A percentile compares a stretch with the other conserved stretches of the same genome.
These are phyloP conservation scores for Pulveroboletus sp. DNA, from an alignment of 768 basidiomycete genomes.

Conservation along the genomic window DNA sequence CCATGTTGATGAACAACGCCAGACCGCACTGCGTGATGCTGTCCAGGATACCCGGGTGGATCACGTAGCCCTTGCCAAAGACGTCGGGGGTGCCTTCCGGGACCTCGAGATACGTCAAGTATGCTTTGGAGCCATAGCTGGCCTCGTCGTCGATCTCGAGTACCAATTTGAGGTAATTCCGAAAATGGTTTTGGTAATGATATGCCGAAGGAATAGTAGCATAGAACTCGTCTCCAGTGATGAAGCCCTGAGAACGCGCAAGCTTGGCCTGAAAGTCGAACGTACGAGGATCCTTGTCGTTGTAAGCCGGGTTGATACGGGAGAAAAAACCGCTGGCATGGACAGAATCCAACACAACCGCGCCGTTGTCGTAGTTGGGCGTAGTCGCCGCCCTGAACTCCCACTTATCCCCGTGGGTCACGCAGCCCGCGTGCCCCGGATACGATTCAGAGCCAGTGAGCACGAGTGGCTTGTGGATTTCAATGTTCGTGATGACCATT, in stretches of 20 bases:
- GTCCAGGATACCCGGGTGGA: constrained; percentile 34
- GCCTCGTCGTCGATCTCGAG: constrained; percentile 27
- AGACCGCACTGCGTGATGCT: constrained; percentile 32
- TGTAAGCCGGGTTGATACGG: constrained; percentile 24
- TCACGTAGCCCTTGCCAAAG: constrained; percentile 28
- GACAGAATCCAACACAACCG: constrained; percentile 28
- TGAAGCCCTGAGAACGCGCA: constrained; percentile 13
- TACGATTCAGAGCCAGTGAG: constrained; percentile 13
- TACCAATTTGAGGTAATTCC: constrained; percentile 26
- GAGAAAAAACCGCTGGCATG: constrained; percentile 29
- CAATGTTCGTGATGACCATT: constrained; percentile 25
- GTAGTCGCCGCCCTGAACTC: constrained; percentile 28
- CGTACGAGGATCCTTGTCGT: constrained; percentile 17
- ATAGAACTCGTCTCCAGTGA: constrained; percentile 20
- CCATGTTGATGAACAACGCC: constrained; percentile 29
- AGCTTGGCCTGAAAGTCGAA: constrained; percentile 25
- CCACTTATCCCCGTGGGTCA: constrained; percentile 27
- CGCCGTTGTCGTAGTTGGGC: constrained; percentile 19
- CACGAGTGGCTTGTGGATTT: constrained; percentile 30
- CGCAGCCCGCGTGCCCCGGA: constrained; percentile 25
- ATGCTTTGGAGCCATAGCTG: constrained; percentile 27
- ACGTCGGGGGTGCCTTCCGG: constrained; percentile 25
- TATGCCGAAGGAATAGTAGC: constrained; percentile 17
- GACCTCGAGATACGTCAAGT: constrained; percentile 23
- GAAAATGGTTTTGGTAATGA: constrained; percentile 24